Base-by-base conservation (phyloP, 2,329 filamentous ascomycete genomes). In the Cyphellophora europaea region DNA sequence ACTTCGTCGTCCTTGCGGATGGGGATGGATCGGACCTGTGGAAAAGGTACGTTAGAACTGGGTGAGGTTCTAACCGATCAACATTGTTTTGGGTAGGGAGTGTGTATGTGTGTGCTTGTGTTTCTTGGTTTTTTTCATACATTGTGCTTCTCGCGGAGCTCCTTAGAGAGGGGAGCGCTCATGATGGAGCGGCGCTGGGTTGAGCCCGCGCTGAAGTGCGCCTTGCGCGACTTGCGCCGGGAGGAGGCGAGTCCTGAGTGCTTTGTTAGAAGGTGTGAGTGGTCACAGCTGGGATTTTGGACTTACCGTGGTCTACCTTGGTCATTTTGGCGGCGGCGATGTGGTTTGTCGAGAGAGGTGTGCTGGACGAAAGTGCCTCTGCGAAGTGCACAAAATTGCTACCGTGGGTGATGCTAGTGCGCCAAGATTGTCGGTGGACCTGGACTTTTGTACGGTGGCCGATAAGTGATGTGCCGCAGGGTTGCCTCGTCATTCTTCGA, bases 91-190 rank as follows among this genome's bases (percentile, higher is more conserved):
- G 14, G 10, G 32, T 19, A 19, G 30, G n/a, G 16, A n/a, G 21
- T 8, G n/a, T 12, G 19, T 28, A 34, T 17, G 13, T 19, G 32
- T 27, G 15, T 21, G 8, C 21, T 25, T 25, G 21, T 25, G 10
- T 17, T 27, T 28, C 6, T 18, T 33, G 6, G 21, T 8, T 8
- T n/a, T 25, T 25, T n/a, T 63, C 82, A 53, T 76, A 95, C 91
- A 69, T 93, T 93, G 83, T 98, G 84, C 80, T 98, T 91, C 72
- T 94, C 88, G 63, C 87, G 82, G 64, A 98, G 79, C 74, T 98
- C 91, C 77, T 94, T 93, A 74, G 76, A 83, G 54, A 95, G 77
- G 57, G 85, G 83, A 54, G 91, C 88, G 73, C 82, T 89, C 88
- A 98, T 95, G 74, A 94, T 94, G 58, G 81, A 76, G 65, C 91